phyloP scores from a whole-genome alignment of 768 basidiomycete species.

The Boletus bicolor region DNA sequence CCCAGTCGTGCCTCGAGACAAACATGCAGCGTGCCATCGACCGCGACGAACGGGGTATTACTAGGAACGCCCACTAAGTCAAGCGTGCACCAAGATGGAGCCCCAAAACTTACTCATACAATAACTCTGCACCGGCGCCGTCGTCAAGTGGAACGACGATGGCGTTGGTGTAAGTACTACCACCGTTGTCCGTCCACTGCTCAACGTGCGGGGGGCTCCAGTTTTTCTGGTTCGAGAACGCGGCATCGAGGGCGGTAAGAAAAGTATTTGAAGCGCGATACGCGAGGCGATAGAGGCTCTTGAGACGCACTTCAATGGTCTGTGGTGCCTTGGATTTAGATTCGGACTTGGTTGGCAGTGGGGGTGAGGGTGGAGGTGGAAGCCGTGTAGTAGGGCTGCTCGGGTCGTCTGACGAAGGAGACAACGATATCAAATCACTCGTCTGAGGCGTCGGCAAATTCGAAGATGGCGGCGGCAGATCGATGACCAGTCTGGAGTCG shows the following conservation, averaged over 20 bases:
- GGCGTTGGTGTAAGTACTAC: slow-evolving; percentile 11
- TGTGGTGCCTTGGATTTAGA: slow-evolving; percentile 4
- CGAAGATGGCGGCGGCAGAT: slow-evolving; percentile 27
- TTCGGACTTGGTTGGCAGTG: background rate
- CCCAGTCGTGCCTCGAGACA: slow-evolving; percentile 46
- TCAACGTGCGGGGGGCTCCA: slow-evolving; percentile 11
- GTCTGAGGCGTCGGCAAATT: background rate
- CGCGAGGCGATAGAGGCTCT: slow-evolving; percentile 15
- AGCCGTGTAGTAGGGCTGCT: background rate
- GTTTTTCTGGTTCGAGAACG: slow-evolving; percentile 1
- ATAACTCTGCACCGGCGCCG: slow-evolving; percentile 41
- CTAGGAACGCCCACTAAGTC: slow-evolving; percentile 21
- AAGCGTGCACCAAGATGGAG: background rate
- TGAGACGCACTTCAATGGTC: slow-evolving; percentile 33
- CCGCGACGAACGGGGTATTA: slow-evolving; percentile 44
- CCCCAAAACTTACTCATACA: slow-evolving; percentile 47
- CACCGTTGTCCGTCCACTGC: slow-evolving; percentile 10
- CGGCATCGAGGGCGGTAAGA: slow-evolving; percentile 1
- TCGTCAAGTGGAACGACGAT: slow-evolving; percentile 43
- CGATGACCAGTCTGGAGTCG: slow-evolving; percentile 49
- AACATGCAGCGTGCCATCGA: slow-evolving; percentile 43
- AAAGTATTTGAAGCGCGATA: slow-evolving; percentile 21
- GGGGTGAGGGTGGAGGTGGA: background rate
- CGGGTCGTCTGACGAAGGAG: background rate
- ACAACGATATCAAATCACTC: slow-evolving; percentile 10